A percentile compares a stretch with the other conserved stretches of the same genome.
phyloP scores from a whole-genome alignment of 305 asterid genomes.

The Fraxinus sp. region DNA sequence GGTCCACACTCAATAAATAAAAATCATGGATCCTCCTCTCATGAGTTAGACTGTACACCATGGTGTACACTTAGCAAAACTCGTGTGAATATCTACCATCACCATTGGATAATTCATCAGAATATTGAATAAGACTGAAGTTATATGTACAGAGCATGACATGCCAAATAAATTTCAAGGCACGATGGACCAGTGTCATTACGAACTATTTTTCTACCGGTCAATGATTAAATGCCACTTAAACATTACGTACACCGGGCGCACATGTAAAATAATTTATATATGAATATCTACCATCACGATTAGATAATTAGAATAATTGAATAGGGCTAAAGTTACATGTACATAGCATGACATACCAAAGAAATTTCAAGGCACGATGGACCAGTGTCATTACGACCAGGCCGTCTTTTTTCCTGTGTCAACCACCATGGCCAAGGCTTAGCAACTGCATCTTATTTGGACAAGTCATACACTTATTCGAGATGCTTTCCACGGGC shows the following conservation, averaged over 20 bases:
- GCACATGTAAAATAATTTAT: too few relatives aligned
- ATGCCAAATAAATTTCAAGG: too few relatives aligned
- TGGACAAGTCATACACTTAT: background rate
- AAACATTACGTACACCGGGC: too few relatives aligned
- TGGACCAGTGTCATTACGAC: background rate
- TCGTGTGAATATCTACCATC: background rate
- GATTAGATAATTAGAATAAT: background rate
- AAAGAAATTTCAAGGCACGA: background rate
- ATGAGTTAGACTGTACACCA: too few relatives aligned
- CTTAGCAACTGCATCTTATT: background rate
- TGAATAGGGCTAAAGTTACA: background rate
- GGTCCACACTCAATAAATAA: too few relatives aligned
- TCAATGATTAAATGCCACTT: too few relatives aligned
- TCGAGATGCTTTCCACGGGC: background rate
- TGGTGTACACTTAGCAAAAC: too few relatives aligned
- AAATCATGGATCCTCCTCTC: too few relatives aligned
- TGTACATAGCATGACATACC: background rate
- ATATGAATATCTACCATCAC: background rate
- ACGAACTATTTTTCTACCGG: too few relatives aligned
- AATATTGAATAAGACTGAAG: too few relatives aligned
- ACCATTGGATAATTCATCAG: background rate
- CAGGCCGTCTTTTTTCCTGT: background rate
- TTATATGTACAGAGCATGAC: too few relatives aligned
- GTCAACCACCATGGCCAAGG: background rate
- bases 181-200: too few relatives aligned